These are phyloP conservation scores for Pseudogymnoascus sp. DNA, from an alignment of 2,329 filamentous ascomycete genomes.

Conservation along the genomic window DNA sequence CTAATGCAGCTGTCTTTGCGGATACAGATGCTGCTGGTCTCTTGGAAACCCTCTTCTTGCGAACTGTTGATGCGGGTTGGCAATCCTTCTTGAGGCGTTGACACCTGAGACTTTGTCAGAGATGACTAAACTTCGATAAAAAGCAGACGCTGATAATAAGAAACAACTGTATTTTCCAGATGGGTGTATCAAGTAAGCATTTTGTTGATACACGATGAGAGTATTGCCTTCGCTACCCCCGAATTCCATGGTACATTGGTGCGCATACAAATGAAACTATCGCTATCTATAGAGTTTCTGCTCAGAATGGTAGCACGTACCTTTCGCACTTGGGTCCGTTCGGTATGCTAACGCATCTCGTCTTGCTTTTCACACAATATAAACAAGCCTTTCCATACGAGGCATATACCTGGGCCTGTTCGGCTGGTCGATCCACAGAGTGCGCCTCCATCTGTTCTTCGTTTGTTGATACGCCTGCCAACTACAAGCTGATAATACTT, in stretches of 20 bases:
- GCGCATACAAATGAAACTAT: not conserved
- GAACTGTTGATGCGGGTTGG: constrained; percentile 10
- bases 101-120: constrained; percentile 11
- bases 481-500: not conserved
- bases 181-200: not conserved
- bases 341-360: constrained; percentile 9
- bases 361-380: constrained; percentile 13
- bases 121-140: not conserved
- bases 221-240: not conserved
- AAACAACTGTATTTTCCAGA: not conserved
- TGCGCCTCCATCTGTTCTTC: not conserved
- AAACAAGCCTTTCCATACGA: constrained; percentile 14
- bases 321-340: constrained; percentile 13
- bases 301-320: not conserved
- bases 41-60: constrained; percentile 12
- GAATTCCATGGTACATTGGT: not conserved
- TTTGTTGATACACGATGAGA: not conserved
- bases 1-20: constrained; percentile 15
- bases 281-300: not conserved
- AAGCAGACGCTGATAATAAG: not conserved
- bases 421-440: not conserved
- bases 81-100: constrained; percentile 15
- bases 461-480: not conserved
- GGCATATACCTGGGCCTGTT: constrained; percentile 11
- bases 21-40: constrained; percentile 9